Evolutionary conservation across 2,329 filamentous ascomycete species (phyloP).

Genomic region (Exophiala lecanii-corni): DNA sequence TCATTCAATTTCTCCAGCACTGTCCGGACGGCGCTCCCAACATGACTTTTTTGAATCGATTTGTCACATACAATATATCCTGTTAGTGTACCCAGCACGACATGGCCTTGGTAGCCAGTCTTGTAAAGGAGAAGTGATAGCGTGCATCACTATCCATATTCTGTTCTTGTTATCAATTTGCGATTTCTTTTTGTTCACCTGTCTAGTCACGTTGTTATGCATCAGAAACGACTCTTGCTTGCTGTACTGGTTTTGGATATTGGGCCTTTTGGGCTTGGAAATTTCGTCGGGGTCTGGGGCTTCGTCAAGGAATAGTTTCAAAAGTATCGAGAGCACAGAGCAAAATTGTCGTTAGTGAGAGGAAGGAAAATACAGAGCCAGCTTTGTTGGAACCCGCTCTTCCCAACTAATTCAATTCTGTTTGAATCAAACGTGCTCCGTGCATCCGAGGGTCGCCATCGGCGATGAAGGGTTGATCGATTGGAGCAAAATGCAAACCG

Average conservation of each 20-base stretch:
- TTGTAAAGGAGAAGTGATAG: conserved; percentile 10
- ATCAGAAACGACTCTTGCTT: conserved; percentile 24
- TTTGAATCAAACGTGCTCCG: too few species aligned
- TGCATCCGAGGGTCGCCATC: too few species aligned
- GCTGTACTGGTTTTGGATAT: conserved; percentile 1
- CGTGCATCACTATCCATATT: conserved; percentile 21
- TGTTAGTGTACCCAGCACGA: conserved; percentile 16
- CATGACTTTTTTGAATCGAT: conserved; percentile 4
- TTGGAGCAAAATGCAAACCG: too few species aligned
- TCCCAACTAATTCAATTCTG: too few species aligned
- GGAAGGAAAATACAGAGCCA: background rate
- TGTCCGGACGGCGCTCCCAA: conserved; percentile 25
- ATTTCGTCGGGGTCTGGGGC: background rate
- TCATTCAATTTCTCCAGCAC: conserved; percentile 19
- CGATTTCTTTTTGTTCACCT: conserved; percentile 10
- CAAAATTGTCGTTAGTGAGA: background rate
- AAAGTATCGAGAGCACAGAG: conserved; percentile 1
- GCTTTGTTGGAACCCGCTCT: too few species aligned
- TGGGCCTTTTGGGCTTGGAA: background rate
- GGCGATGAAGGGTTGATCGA: too few species aligned
- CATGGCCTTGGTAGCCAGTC: conserved; percentile 14
- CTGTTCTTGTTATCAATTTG: conserved; percentile 14
- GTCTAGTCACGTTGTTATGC: conserved; percentile 26
- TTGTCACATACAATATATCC: conserved; percentile 20
- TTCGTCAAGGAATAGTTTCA: background rate